Evolutionary conservation across 2,329 filamentous ascomycete species (phyloP).

Genomic region (Anisogramma anomala): DNA sequence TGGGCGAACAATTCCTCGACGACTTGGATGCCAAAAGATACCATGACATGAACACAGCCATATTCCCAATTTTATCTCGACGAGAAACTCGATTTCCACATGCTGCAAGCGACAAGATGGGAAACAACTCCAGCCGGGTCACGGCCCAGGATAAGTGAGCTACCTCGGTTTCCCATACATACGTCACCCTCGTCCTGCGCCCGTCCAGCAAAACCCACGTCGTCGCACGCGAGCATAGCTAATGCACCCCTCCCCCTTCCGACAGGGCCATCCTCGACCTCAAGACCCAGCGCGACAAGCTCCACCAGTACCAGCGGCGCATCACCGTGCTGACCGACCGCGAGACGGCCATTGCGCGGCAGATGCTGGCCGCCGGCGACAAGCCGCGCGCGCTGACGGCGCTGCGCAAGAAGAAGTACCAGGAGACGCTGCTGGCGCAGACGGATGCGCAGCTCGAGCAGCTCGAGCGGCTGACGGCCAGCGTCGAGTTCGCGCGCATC

Average conservation of each 20-base stretch:
- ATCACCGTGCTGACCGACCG: slow-evolving; percentile 76
- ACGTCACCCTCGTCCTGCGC: neutral
- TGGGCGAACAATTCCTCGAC: neutral
- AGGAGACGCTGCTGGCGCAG: slow-evolving; percentile 76
- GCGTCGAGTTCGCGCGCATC: slow-evolving; percentile 90
- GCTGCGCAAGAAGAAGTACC: slow-evolving; percentile 90
- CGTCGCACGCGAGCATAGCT: neutral
- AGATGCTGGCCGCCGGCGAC: slow-evolving; percentile 71
- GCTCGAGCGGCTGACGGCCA: slow-evolving; percentile 75
- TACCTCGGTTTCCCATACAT: slow-evolving; percentile 2
- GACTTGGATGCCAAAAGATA: neutral
- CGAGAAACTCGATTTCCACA: slow-evolving; percentile 4
- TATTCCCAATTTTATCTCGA: neutral
- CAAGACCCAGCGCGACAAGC: slow-evolving; percentile 93
- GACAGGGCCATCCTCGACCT: slow-evolving; percentile 94
- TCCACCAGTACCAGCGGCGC: slow-evolving; percentile 89
- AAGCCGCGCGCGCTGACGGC: slow-evolving; percentile 75
- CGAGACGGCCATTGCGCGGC: slow-evolving; percentile 74
- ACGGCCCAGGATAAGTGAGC: slow-evolving; percentile 74
- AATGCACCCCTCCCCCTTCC: neutral
- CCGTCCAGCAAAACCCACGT: neutral
- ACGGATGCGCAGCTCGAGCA: slow-evolving; percentile 92
- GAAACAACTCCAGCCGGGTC: slow-evolving; percentile 44
- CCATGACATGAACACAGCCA: slow-evolving; percentile 8
- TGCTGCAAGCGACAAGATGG: slow-evolving; percentile 30